These are phyloP conservation scores for Ascochyta lentis DNA, from an alignment of 2,329 filamentous ascomycete species.

Conservation along the genomic window DNA sequence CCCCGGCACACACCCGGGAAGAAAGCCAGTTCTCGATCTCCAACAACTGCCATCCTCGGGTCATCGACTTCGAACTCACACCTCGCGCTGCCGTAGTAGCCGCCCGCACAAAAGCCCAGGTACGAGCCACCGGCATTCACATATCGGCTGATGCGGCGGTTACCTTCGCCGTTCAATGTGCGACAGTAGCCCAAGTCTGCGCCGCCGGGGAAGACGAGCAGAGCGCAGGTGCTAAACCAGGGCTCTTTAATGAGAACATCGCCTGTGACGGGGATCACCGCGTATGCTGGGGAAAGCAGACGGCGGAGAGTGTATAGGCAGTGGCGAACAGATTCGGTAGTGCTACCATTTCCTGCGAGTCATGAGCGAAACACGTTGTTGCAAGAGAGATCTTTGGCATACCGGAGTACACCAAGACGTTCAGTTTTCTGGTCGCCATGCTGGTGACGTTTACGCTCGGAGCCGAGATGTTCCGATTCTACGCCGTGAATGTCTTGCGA, in stretches of 20 bases:
- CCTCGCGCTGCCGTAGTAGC: constrained; percentile 80
- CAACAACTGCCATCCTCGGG: constrained; percentile 80
- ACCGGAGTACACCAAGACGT: constrained; percentile 94
- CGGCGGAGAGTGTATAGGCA: constrained; percentile 85
- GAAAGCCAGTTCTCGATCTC: constrained; percentile 83
- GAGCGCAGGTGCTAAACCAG: constrained; percentile 84
- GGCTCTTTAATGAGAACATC: constrained; percentile 86
- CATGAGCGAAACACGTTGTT: neutral
- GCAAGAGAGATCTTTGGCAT: constrained; percentile 27
- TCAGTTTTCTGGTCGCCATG: constrained; percentile 76
- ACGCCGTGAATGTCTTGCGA: constrained; percentile 25
- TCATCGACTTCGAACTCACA: constrained; percentile 95
- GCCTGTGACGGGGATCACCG: constrained; percentile 84
- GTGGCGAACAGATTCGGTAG: constrained; percentile 86
- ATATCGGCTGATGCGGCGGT: constrained; percentile 81
- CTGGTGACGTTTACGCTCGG: constrained; percentile 34
- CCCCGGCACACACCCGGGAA: constrained; percentile 88
- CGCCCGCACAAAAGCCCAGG: constrained; percentile 91
- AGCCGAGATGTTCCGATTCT: constrained; percentile 37
- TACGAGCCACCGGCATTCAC: constrained; percentile 86
- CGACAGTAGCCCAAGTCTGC: constrained; percentile 93
- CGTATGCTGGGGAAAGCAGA: constrained; percentile 88
- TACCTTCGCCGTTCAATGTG: constrained; percentile 85
- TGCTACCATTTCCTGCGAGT: constrained; percentile 76
- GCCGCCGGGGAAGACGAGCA: constrained; percentile 91